Evolutionary conservation across 2,329 filamentous ascomycete genomes (phyloP), one percentile per base, ranked within the genome.

Genomic region (Hansfordia pulvinata): DNA sequence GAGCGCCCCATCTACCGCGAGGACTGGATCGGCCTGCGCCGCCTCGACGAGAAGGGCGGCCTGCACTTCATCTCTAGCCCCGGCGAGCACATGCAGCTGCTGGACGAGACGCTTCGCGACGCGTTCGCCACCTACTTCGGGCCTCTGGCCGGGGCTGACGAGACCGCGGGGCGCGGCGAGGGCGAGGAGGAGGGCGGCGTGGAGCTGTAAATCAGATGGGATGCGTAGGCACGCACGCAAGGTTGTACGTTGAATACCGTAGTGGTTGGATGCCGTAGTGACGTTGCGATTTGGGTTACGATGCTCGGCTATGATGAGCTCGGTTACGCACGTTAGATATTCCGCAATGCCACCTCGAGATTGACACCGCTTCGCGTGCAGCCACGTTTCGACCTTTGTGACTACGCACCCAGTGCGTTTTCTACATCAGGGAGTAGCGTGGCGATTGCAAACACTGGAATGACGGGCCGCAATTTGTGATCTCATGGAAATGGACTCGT

Each of bases 11-110:
- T 96, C 2, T 98, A 94, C 52, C 70, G 68, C 39, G 78, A 96
- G 54, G 88, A 98, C 56, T 98, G 90, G 90, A 58, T 98, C 16
- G 90, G 90, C 1, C 58, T 98, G 49, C 80, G 69, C 49, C 56
- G 58, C 41, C 56, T 98, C 43, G 86, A 94, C 54, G 58, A 76
- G 49, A 79, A 79, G 57, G 82, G 78, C 3, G 81, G 70, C 2
- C 56, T 98, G 40, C 66, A 76, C 30, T 93, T 94, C 53, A 62
- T 73, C 48, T 74, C 62, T 3, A 66, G 74, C 1, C 62, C 74
- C 4, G 90, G 88, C 1, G 69, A 70, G 14, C 90, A 98, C 57
- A 96, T 98, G 85, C 56, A 75, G 34, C 56, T 96, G 34, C 55
- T 60, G 1, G 71, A 82, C 8, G 59, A 78, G 39, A 50, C 76